phyloP scores from a whole-genome alignment of 768 basidiomycete genomes.

The Pleurotus giganteus region DNA sequence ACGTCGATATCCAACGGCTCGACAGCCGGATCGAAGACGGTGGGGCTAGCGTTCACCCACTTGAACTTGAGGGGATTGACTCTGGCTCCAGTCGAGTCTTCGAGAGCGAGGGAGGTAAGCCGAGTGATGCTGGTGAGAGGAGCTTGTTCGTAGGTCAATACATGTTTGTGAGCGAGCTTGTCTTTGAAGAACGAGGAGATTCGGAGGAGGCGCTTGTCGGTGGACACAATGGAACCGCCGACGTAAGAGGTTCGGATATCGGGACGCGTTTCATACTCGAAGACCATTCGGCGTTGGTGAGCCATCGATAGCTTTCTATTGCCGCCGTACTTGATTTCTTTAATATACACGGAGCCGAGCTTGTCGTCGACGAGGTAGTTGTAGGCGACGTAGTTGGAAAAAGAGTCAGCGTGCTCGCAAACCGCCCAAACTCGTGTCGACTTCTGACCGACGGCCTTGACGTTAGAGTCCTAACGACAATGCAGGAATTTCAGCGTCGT shows the following conservation, averaged over 20 bases:
- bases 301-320: neutral
- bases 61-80: constrained; percentile 7
- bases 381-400: constrained; percentile 11
- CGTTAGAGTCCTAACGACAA: constrained; percentile 10
- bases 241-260: neutral
- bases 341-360: neutral
- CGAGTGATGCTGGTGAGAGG: neutral
- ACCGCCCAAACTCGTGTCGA: constrained; percentile 12
- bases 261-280: neutral
- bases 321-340: neutral
- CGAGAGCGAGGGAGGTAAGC: neutral
- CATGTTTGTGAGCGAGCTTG: neutral
- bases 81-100: constrained; percentile 5
- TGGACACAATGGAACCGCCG: neutral
- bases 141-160: neutral
- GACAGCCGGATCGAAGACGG: constrained; percentile 2
- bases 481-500: no score
- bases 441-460: constrained; percentile 11
- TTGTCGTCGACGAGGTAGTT: neutral
- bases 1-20: neutral
- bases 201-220: neutral
- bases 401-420: constrained; percentile 6
- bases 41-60: constrained; percentile 10
- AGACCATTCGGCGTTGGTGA: neutral
- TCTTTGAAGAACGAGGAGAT: neutral